Conservation (phyloP, 2,329 filamentous ascomycete species). For the Leptographium galeiforme region DNA sequence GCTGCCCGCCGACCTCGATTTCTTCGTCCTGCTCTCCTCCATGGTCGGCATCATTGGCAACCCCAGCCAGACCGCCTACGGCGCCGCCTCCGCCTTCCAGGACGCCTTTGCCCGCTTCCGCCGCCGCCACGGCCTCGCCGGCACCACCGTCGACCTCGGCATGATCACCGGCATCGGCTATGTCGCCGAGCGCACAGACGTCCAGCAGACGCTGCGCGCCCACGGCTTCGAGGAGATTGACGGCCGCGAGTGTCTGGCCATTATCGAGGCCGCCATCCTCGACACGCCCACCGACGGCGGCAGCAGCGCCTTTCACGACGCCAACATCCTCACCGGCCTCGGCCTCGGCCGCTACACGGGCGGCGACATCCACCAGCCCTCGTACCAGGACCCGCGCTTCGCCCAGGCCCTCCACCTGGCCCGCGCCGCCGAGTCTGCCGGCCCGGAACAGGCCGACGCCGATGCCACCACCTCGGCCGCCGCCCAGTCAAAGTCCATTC, state of each 20-base stretch:
- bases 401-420: slow-evolving; percentile 7
- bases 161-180: slow-evolving; percentile 20
- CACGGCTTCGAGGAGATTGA: slow-evolving; percentile 12
- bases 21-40: slow-evolving; percentile 24
- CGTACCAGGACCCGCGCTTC: slow-evolving; percentile 10
- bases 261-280: slow-evolving; percentile 12
- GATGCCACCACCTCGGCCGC: neutral
- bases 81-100: slow-evolving; percentile 26
- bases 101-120: slow-evolving; percentile 25
- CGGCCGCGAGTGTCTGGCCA: slow-evolving; percentile 10
- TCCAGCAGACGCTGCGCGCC: slow-evolving; percentile 10
- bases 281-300: neutral
- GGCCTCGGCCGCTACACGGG: slow-evolving; percentile 10
- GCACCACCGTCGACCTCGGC: slow-evolving; percentile 25
- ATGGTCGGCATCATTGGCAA: slow-evolving; percentile 22
- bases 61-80: slow-evolving; percentile 27
- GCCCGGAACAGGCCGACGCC: neutral
- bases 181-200: slow-evolving; percentile 13
- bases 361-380: slow-evolving; percentile 7
- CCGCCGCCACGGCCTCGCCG: slow-evolving; percentile 18
- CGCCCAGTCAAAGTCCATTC: slow-evolving; percentile 3
- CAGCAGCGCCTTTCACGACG: neutral
- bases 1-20: slow-evolving; percentile 16
- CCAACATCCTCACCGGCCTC: slow-evolving; percentile 12
- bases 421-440: neutral